Conservation (phyloP, 2,329 filamentous ascomycete species). For the Xylaria arbuscula region DNA sequence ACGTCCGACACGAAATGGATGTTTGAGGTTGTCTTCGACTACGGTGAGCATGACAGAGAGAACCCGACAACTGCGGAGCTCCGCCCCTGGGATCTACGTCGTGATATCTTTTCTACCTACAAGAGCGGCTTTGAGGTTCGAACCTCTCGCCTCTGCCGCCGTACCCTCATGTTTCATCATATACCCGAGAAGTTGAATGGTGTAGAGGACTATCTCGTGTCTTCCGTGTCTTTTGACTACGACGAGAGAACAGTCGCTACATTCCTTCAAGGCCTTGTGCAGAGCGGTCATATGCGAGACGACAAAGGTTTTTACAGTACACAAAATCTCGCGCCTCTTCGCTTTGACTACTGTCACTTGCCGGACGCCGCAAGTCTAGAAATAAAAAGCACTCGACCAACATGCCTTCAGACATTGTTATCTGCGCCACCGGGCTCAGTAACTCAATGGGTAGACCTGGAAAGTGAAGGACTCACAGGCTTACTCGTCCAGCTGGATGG, state of each 20-base stretch:
- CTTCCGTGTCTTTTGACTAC: not conserved
- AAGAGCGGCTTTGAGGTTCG: slow-evolving; percentile 7
- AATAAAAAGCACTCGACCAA: no score
- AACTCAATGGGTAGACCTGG: slow-evolving; percentile 2
- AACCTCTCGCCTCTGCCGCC: slow-evolving; percentile 9
- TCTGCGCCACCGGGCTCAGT: no score
- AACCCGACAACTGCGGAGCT: not conserved
- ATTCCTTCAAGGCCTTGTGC: no score
- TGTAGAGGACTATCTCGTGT: not conserved
- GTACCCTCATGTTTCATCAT: slow-evolving; percentile 5
- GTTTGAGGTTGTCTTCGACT: not conserved
- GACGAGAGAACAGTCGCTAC: no score
- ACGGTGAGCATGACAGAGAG: not conserved
- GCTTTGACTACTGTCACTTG: no score
- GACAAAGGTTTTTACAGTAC: no score
- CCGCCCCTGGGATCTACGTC: not conserved
- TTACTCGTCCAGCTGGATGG: not conserved
- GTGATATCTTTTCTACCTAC: slow-evolving; percentile 1
- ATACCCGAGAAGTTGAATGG: not conserved
- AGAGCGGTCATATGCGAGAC: no score
- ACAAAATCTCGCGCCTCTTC: no score
- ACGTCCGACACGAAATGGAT: not conserved
- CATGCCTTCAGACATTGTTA: no score
- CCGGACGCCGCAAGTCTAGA: no score
- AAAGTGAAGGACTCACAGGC: not conserved